These are phyloP conservation scores for Nitzschia inconspicua DNA, from an alignment of 108 stramenopile genomes.

Conservation along the genomic window DNA sequence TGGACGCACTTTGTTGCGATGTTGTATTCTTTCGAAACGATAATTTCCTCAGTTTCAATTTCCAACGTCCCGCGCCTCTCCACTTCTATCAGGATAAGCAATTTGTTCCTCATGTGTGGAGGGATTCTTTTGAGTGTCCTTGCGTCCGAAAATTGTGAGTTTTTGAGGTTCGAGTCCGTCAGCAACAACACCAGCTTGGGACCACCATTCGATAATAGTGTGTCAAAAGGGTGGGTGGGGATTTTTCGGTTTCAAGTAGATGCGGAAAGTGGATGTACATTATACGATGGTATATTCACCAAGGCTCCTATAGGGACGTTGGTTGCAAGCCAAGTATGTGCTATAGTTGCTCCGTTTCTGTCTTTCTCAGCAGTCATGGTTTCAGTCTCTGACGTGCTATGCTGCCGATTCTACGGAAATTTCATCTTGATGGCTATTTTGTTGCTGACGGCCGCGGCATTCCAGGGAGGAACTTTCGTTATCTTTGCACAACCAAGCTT, in stretches of 20 bases:
- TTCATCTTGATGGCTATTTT: conserved; percentile 17
- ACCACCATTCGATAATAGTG: conserved; percentile 8
- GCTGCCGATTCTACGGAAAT: conserved; percentile 14
- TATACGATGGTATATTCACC: conserved; percentile 11
- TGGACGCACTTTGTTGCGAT: not conserved
- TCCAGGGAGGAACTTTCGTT: conserved; percentile 28
- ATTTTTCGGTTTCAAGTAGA: conserved; percentile 20
- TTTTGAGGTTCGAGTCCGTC: conserved; percentile 12
- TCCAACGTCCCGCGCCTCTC: not conserved
- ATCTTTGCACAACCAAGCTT: conserved; percentile 17
- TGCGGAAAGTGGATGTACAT: conserved; percentile 2
- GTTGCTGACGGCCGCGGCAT: conserved; percentile 7
- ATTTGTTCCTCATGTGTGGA: not conserved
- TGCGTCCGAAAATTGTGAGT: conserved; percentile 9
- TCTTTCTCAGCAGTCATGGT: conserved; percentile 9
- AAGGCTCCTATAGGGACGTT: not conserved
- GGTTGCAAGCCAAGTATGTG: conserved; percentile 17
- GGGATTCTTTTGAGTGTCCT: conserved; percentile 15
- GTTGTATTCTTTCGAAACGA: not conserved
- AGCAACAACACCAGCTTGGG: not conserved
- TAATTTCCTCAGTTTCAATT: not conserved
- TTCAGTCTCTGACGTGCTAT: conserved; percentile 6
- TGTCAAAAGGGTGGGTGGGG: conserved; percentile 18
- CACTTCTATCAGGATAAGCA: conserved; percentile 4
- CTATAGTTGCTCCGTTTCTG: conserved; percentile 18